Evolutionary conservation across 805 yeast species (phyloP).

Genomic region (Ogataea parapolymorpha): DNA sequence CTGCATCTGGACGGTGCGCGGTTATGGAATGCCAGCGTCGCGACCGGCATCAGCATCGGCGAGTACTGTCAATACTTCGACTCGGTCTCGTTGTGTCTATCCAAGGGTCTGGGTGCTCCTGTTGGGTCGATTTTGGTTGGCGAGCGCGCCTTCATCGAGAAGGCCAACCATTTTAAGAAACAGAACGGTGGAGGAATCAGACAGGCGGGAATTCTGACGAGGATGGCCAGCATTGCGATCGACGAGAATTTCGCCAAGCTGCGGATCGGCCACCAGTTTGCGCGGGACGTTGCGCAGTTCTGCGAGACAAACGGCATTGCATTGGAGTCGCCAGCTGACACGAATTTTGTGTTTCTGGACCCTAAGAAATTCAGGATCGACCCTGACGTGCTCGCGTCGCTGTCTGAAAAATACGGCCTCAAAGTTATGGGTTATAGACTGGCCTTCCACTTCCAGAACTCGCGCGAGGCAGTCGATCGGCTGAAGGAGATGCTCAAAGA

Average conservation of each 20-base stretch:
- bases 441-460: constrained; percentile 72
- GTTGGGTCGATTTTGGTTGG: constrained; percentile 85
- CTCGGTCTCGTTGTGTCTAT: constrained; percentile 78
- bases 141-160: constrained; percentile 49
- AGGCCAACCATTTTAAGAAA: constrained; percentile 78
- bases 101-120: constrained; percentile 89
- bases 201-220: constrained; percentile 75
- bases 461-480: constrained; percentile 49
- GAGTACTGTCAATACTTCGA: constrained; percentile 77
- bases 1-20: constrained; percentile 92
- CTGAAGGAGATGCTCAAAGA: constrained; percentile 56
- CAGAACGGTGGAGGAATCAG: constrained; percentile 91
- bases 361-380: constrained; percentile 50
- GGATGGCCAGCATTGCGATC: constrained; percentile 73
- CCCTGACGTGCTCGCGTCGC: constrained; percentile 45
- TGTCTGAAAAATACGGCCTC: constrained; percentile 57
- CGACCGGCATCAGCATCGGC: constrained; percentile 60
- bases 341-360: constrained; percentile 79
- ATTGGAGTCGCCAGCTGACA: constrained; percentile 68
- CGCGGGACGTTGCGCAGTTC: constrained; percentile 46
- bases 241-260: constrained; percentile 65
- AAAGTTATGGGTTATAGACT: constrained; percentile 70
- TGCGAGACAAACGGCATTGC: constrained; percentile 52
- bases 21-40: constrained; percentile 79
- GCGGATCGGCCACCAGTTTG: constrained; percentile 43